A percentile compares a stretch with the other conserved stretches of the same genome.
Conservation (phyloP, 2,329 filamentous ascomycete genomes). For the Arthroderma uncinatum region DNA sequence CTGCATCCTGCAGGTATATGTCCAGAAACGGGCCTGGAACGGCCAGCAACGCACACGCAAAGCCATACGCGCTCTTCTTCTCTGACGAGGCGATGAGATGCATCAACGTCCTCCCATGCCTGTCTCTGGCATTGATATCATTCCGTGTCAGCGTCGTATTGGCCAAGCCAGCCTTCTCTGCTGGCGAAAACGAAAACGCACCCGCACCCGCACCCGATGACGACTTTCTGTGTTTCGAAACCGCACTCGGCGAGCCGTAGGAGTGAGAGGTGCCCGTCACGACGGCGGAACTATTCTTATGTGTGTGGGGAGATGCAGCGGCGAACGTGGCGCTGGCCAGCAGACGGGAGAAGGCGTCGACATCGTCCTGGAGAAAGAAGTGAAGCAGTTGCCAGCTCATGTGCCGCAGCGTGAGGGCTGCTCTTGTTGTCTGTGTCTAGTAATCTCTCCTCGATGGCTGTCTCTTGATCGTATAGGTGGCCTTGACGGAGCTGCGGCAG, state of each 20-base stretch:
- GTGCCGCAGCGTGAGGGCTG: slow-evolving; percentile 38
- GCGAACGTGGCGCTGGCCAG: slow-evolving; percentile 59
- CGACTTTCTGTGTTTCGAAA: slow-evolving; percentile 40
- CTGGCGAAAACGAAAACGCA: not conserved
- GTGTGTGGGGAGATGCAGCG: slow-evolving; percentile 17
- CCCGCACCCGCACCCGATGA: slow-evolving; percentile 6
- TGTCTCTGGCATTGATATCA: slow-evolving; percentile 78
- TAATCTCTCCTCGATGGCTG: slow-evolving; percentile 43
- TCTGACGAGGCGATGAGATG: slow-evolving; percentile 73
- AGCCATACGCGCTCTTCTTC: slow-evolving; percentile 56
- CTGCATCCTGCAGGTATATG: slow-evolving; percentile 72
- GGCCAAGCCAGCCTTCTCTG: not conserved
- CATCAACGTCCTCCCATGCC: slow-evolving; percentile 68
- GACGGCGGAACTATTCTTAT: slow-evolving; percentile 16
- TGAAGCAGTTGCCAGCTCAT: slow-evolving; percentile 98
- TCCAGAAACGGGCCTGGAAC: slow-evolving; percentile 61
- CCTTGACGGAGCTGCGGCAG: not conserved
- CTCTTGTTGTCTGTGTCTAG: slow-evolving; percentile 23
- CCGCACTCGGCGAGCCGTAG: slow-evolving; percentile 18
- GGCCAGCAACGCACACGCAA: slow-evolving; percentile 68
- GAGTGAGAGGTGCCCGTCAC: slow-evolving; percentile 1
- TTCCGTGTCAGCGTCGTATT: slow-evolving; percentile 40
- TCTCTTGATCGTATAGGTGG: not conserved
- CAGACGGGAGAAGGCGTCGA: slow-evolving; percentile 84
- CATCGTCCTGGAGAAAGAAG: slow-evolving; percentile 93